Conservation (phyloP, 139 green algal genomes). For the Picochlorum costavermella region DNA sequence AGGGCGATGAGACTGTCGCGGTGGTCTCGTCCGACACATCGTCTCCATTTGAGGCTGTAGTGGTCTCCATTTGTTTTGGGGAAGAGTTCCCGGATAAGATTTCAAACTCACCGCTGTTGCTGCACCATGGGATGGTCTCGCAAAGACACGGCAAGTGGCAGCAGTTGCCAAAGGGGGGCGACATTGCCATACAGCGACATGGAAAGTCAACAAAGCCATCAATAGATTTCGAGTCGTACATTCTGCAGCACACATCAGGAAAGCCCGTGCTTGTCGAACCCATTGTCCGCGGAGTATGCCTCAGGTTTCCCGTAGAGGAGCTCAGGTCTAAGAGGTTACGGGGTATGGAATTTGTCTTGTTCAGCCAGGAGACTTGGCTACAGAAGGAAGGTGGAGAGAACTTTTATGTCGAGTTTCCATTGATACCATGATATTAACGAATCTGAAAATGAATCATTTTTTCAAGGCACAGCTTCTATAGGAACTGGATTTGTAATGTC, state of each 20-base stretch:
- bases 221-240: slow-evolving; percentile 14
- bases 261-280: slow-evolving; percentile 29
- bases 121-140: slow-evolving; percentile 19
- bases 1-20: background rate
- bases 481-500: background rate
- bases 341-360: slow-evolving; percentile 20
- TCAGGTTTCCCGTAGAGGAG: slow-evolving; percentile 21
- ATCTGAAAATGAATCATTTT: background rate
- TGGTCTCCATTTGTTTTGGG: slow-evolving; percentile 12
- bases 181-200: background rate
- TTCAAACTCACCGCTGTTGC: background rate
- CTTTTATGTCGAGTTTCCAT: slow-evolving; percentile 14
- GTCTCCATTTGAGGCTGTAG: slow-evolving; percentile 22
- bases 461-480: background rate
- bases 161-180: slow-evolving; percentile 9
- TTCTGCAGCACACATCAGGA: slow-evolving; percentile 11
- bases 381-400: slow-evolving; percentile 1
- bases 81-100: slow-evolving; percentile 10
- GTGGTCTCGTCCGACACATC: background rate
- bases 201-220: background rate
- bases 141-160: slow-evolving; percentile 19
- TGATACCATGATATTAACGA: slow-evolving; percentile 4
- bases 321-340: background rate
- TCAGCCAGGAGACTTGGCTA: slow-evolving; percentile 1
- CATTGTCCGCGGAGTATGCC: slow-evolving; percentile 6